Base-by-base conservation (phyloP, 140 eudicot genomes). In the Stevia rebaudiana region DNA sequence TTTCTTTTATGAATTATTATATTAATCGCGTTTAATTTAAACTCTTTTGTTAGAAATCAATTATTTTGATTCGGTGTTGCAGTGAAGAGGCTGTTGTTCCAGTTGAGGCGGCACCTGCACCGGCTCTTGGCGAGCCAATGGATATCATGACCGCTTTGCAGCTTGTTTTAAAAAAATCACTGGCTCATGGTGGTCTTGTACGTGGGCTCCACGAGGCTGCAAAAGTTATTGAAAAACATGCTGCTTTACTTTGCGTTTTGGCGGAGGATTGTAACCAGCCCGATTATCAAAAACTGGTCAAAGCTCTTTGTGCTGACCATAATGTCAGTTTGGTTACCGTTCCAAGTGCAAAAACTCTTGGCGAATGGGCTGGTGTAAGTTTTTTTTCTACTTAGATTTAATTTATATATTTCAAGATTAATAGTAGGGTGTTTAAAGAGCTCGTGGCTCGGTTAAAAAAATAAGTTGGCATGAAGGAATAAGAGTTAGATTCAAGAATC, bases 241-340 rank as follows among this genome's bases (percentile, higher is more conserved):
- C 84, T 24, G 90, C 90, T 36, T 82, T 77, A 66, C 76, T 84
- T 9, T 84, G 90, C 76, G 86, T 84, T 28, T 76, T 84, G 75
- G 86, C 90, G 0, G 90, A 84, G 65, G 86, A 80, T 70, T 84
- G 90, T 73, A 76, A 84, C 84, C 90, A 80, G 70, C 84, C 86
- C 0, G 90, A 84, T 73, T 84, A 80, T 43, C 80, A 67, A 19
- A 84, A 84, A 39, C 43, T 84, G 71, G 86, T 83, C 64, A 83
- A 80, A 76, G 83, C 86, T 46, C 86, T 83, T 22, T 83, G 90
- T 46, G 86, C 86, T 10, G 86, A 83, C 66, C 86, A 83, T 77
- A 83, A 83, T 4, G 86, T 83, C 9, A 80, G 76, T 71, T 68
- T 83, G 83, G 65, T 83, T 9, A 80, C 86, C 8, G 18, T 54